phyloP scores from a whole-genome alignment of 257 asterid species.

The Lavandula angustifolia region DNA sequence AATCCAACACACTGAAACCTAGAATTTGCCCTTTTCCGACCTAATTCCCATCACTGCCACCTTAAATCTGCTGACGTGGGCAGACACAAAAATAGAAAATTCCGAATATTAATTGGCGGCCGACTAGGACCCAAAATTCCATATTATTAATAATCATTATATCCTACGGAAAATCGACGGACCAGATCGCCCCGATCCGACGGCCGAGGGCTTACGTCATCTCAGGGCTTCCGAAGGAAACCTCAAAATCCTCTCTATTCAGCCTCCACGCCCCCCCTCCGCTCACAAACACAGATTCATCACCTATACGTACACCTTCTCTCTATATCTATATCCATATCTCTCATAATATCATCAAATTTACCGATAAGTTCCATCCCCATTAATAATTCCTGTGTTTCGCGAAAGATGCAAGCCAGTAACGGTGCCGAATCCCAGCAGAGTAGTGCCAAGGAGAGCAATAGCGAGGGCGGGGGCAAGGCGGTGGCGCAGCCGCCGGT shows the following conservation, averaged over 20 bases:
- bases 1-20: constrained; percentile 35
- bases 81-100: constrained; percentile 21
- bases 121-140: constrained; percentile 30
- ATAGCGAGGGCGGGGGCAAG: constrained; percentile 24
- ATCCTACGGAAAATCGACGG: constrained; percentile 28
- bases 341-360: constrained; percentile 6
- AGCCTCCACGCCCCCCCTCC: constrained; percentile 47
- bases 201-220: constrained; percentile 42
- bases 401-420: constrained; percentile 46
- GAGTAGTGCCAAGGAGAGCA: constrained; percentile 29
- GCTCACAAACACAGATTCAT: constrained; percentile 46
- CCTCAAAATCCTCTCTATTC: constrained; percentile 47
- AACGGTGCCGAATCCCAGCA: constrained; percentile 51
- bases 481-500: constrained; percentile 38
- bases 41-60: constrained; percentile 3
- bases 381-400: constrained; percentile 7
- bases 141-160: neutral
- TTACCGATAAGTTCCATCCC: neutral
- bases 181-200: constrained; percentile 38
- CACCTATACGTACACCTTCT: constrained; percentile 32
- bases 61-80: constrained; percentile 37
- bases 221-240: constrained; percentile 59
- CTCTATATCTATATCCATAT: neutral
- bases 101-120: constrained; percentile 29
- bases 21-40: constrained; percentile 16